Conservation (phyloP, 2,329 filamentous ascomycete genomes). For the Aureobasidium sp. region DNA sequence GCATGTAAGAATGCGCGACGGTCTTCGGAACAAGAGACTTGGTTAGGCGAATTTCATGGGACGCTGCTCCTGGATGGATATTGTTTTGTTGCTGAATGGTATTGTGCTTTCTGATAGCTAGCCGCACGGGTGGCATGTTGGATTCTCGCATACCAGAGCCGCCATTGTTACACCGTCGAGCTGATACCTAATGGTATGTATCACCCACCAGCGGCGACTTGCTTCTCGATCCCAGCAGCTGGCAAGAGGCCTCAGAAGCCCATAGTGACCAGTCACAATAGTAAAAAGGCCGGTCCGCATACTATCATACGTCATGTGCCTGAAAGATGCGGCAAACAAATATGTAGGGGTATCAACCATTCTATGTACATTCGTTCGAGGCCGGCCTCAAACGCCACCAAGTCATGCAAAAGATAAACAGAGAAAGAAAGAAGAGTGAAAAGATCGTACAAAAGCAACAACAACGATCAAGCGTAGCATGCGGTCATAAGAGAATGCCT, state of each 20-base stretch:
- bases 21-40: too few relatives aligned
- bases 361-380: conserved; percentile 2
- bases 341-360: neutral
- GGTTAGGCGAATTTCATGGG: too few relatives aligned
- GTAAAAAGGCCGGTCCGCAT: neutral
- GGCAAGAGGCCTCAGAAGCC: neutral
- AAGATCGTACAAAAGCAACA: neutral
- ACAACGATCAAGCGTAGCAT: neutral
- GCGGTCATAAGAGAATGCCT: neutral
- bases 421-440: neutral
- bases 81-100: too few relatives aligned
- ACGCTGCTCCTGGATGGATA: too few relatives aligned
- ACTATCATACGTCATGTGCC: conserved; percentile 4
- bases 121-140: too few relatives aligned
- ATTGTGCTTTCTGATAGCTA: too few relatives aligned
- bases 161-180: neutral
- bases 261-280: neutral
- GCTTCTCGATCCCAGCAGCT: neutral
- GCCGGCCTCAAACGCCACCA: neutral
- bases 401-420: neutral
- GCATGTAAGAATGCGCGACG: too few relatives aligned
- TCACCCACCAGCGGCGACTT: conserved; percentile 1
- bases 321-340: neutral
- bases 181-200: neutral
- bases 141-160: neutral